Conservation (phyloP, 2,329 filamentous ascomycete species). For the Botrytis galanthina region DNA sequence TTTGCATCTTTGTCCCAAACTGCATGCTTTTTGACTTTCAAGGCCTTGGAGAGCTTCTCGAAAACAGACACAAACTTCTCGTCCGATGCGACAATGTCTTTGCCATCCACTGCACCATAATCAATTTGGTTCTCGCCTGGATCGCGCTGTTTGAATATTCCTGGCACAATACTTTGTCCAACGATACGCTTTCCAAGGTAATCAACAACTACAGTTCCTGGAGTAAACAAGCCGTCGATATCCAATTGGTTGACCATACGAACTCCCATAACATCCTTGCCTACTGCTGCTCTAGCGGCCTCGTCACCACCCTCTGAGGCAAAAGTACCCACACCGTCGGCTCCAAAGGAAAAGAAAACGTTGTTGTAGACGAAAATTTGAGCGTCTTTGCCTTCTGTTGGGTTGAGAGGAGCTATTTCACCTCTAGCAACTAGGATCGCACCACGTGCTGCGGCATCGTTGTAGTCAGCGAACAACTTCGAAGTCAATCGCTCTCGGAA, state of each 20-base stretch:
- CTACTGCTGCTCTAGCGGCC: constrained; percentile 90
- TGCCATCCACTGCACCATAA: constrained; percentile 96
- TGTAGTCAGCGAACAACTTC: constrained; percentile 97
- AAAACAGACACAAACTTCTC: constrained; percentile 82
- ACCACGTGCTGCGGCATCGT: constrained; percentile 88
- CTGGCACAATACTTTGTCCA: constrained; percentile 95
- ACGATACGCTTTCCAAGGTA: constrained; percentile 97
- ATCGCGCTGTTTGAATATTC: constrained; percentile 98
- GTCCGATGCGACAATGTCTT: constrained; percentile 89
- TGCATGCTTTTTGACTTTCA: constrained; percentile 89
- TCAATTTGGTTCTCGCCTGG: constrained; percentile 98
- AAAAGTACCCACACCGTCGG: constrained; percentile 96
- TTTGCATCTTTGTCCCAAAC: constrained; percentile 98
- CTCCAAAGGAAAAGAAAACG: constrained; percentile 98
- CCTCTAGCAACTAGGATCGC: constrained; percentile 89
- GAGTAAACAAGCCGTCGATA: constrained; percentile 89
- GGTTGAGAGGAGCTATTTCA: constrained; percentile 90
- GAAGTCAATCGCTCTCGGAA: constrained; percentile 92
- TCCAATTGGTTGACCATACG: constrained; percentile 96
- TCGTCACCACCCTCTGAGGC: constrained; percentile 95
- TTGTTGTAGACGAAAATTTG: constrained; percentile 99
- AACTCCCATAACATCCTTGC: constrained; percentile 93
- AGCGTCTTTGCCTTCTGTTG: constrained; percentile 85
- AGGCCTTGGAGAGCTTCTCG: constrained; percentile 82
- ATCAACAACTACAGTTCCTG: constrained; percentile 93